Conservation (phyloP, 352 stramenopile species). For the Bremia lactucae region DNA sequence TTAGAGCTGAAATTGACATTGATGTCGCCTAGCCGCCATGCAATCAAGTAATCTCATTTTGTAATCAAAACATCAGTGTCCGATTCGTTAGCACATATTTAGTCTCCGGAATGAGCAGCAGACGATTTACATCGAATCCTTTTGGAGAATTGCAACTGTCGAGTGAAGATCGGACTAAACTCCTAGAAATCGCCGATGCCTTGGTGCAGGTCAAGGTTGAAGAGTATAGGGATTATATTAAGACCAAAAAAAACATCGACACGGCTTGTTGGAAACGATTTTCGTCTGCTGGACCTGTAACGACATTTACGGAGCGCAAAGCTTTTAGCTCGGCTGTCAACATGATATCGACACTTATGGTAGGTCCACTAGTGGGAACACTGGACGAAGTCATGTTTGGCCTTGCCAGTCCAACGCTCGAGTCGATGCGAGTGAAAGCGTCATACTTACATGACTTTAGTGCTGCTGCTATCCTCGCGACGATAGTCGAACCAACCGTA, state of each 20-base stretch:
- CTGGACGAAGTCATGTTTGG: background rate
- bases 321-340: background rate
- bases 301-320: background rate
- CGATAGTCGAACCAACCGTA: background rate
- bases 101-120: background rate
- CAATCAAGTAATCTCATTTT: no score
- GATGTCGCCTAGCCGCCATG: no score
- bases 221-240: background rate
- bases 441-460: no score
- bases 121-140: background rate
- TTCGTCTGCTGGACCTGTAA: background rate
- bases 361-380: background rate
- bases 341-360: background rate
- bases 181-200: background rate
- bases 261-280: background rate
- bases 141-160: background rate
- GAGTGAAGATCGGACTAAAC: background rate
- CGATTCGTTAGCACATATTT: no score
- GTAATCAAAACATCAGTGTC: no score
- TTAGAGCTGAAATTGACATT: no score
- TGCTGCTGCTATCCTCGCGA: no score
- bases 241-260: background rate
- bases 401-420: no score
- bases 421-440: no score
- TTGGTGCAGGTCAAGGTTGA: background rate